Percentiles rank a stretch among this genome's conserved stretches.
phyloP scores from a whole-genome alignment of 805 yeast genomes.

The Wickerhamomyces alni region DNA sequence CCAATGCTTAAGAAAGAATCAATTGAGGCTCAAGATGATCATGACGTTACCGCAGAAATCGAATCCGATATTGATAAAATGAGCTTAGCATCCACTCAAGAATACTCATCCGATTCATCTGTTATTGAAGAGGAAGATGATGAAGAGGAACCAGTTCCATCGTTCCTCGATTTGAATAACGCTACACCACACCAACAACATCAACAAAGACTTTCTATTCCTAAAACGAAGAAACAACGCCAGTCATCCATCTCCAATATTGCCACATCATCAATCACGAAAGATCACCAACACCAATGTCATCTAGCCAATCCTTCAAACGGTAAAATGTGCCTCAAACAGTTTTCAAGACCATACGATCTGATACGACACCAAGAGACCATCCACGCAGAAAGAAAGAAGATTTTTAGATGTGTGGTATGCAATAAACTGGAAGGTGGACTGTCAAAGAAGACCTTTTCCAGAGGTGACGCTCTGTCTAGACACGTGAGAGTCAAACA shows the following conservation, averaged over 20 bases:
- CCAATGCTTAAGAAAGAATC: neutral
- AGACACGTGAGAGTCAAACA: constrained; percentile 93
- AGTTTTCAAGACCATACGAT: constrained; percentile 92
- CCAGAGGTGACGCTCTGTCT: constrained; percentile 90
- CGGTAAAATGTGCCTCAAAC: constrained; percentile 61
- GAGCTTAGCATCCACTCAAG: constrained; percentile 32
- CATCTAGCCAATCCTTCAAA: constrained; percentile 53
- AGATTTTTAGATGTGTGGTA: constrained; percentile 77
- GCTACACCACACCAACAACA: neutral
- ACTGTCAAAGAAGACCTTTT: constrained; percentile 63
- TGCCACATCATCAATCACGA: neutral
- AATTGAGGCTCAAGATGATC: neutral
- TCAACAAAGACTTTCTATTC: neutral
- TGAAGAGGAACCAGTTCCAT: neutral
- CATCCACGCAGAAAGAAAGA: constrained; percentile 84
- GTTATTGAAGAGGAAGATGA: constrained; percentile 17
- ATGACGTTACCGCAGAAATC: constrained; percentile 23
- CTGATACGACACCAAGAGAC: constrained; percentile 94
- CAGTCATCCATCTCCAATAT: constrained; percentile 1
- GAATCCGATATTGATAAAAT: constrained; percentile 39
- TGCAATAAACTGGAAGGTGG: constrained; percentile 50
- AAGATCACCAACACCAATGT: constrained; percentile 38
- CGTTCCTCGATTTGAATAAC: constrained; percentile 1
- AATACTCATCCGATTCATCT: constrained; percentile 30
- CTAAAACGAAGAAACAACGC: constrained; percentile 1